Base-by-base conservation (phyloP, 2,329 filamentous ascomycete genomes). In the Chrysoporthe cubensis region DNA sequence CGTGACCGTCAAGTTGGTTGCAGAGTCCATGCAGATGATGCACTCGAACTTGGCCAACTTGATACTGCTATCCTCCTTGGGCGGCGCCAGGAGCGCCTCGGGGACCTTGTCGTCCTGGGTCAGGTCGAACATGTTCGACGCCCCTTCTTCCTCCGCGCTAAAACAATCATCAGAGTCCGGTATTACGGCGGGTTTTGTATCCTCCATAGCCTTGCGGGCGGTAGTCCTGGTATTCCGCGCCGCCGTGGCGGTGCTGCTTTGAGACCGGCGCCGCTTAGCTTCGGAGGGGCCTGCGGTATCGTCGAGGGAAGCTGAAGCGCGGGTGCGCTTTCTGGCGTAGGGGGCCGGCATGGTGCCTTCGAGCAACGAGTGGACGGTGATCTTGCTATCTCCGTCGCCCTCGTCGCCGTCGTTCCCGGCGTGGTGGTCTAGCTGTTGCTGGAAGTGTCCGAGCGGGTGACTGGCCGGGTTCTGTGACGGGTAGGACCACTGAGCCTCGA, bases 1-100 rank as follows among this genome's bases (percentile, higher is more conserved):
- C 2, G 88, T 91, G 58, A 90, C 84, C 1, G 87, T 89, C 69
- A 91, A 73, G 40, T 81, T 80, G 1, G 82, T 84, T 37, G 82
- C 84, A 69, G 87, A 82, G 69, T 90, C 88, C 86, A 90, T 88
- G 77, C 88, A 91, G 67, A 91, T 90, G 56, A 88, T 87, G 70
- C 88, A 91, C 76, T 90, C 86, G 60, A 90, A 88, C 4, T 80
- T 79, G 57, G 82, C 80, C 18, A 91, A 76, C 75, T 85, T 87
- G 73, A 82, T 76, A 62, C 77, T 81, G 13, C 83, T 85, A 62
- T 85, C 84, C 62, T 80, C 79, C 65, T 82, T 79, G 13, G 80
- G 80, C 69, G 80, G 79, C 68, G 78, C 76, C 7, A 66, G 32
- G n/a, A 83, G 75, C 60, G 83, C 77, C 13, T 79, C 75, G 0